A percentile compares a stretch with the other conserved stretches of the same genome.
Evolutionary conservation across 2,329 filamentous ascomycete species (phyloP).

Genomic region (Hirsutella minnesotensis): DNA sequence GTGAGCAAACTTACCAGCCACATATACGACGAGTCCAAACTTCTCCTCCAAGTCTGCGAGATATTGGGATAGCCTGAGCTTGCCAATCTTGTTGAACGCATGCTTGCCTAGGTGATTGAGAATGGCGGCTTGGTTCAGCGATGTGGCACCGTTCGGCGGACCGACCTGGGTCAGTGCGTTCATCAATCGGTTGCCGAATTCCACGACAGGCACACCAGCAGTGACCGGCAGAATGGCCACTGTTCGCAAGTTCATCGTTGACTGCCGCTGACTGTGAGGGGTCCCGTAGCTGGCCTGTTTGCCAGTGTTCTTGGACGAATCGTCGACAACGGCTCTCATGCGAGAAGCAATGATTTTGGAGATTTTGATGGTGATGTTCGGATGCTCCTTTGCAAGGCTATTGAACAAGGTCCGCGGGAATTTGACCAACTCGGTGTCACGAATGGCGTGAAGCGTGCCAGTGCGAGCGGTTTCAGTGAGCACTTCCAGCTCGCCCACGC

Average conservation of each 20-base stretch:
- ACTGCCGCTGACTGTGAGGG: constrained; percentile 50
- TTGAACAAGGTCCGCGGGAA: constrained; percentile 95
- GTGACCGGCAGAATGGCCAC: constrained; percentile 88
- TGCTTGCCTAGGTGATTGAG: constrained; percentile 90
- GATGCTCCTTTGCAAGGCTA: constrained; percentile 91
- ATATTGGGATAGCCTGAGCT: constrained; percentile 90
- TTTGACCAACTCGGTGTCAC: constrained; percentile 91
- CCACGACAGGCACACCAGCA: constrained; percentile 81
- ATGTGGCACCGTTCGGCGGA: constrained; percentile 78
- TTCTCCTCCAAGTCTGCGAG: constrained; percentile 95
- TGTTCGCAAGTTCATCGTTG: constrained; percentile 83
- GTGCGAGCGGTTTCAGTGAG: constrained; percentile 88
- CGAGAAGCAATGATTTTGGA: constrained; percentile 96
- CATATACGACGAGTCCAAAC: constrained; percentile 88
- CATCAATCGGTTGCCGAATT: constrained; percentile 84
- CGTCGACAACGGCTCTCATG: constrained; percentile 81
- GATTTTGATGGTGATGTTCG: constrained; percentile 96
- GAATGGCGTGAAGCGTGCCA: constrained; percentile 86
- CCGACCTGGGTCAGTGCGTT: constrained; percentile 84
- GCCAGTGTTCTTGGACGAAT: constrained; percentile 55
- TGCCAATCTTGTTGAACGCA: constrained; percentile 95
- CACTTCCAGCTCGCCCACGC: constrained; percentile 92
- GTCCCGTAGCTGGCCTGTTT: constrained; percentile 51
- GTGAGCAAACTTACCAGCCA: constrained; percentile 51
- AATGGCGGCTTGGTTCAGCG: constrained; percentile 86